Conservation (phyloP, 2,329 filamentous ascomycete genomes). For the Exophiala viscosa region DNA sequence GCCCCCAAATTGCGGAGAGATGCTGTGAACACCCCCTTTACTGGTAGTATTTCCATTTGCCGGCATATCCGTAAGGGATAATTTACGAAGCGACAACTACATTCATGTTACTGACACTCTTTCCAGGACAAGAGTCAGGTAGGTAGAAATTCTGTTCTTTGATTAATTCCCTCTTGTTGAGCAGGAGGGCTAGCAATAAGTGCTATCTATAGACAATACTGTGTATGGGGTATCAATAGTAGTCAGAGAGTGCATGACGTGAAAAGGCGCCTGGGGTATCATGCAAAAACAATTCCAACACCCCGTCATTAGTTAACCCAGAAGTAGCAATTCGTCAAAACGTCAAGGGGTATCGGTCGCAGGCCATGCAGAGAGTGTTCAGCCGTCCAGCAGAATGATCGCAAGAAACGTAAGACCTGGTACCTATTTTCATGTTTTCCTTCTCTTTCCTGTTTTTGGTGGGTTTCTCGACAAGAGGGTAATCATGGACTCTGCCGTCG, state of each 20-base stretch:
- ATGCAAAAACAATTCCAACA: slow-evolving; percentile 3
- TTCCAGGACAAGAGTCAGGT: background rate
- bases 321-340: slow-evolving; percentile 2
- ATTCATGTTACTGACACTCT: too few relatives aligned
- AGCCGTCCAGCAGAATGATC: slow-evolving; percentile 15
- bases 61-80: background rate
- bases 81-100: background rate
- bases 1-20: slow-evolving; percentile 7
- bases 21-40: background rate
- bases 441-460: slow-evolving; percentile 4
- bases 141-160: background rate
- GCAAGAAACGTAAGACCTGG: slow-evolving; percentile 9
- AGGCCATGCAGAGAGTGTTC: slow-evolving; percentile 6
- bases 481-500: background rate
- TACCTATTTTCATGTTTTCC: slow-evolving; percentile 2
- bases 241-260: slow-evolving; percentile 6
- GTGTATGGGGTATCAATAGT: slow-evolving; percentile 9
- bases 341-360: slow-evolving; percentile 10
- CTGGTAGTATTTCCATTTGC: background rate
- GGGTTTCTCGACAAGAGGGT: background rate
- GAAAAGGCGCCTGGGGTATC: slow-evolving; percentile 8
- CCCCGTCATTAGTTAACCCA: background rate
- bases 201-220: slow-evolving; percentile 10
- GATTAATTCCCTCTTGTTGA: background rate
- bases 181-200: background rate